Percentiles rank a stretch among this genome's conserved stretches.
Evolutionary conservation across 345 rosid species (phyloP).

Genomic region (Dipteronia sinensis): DNA sequence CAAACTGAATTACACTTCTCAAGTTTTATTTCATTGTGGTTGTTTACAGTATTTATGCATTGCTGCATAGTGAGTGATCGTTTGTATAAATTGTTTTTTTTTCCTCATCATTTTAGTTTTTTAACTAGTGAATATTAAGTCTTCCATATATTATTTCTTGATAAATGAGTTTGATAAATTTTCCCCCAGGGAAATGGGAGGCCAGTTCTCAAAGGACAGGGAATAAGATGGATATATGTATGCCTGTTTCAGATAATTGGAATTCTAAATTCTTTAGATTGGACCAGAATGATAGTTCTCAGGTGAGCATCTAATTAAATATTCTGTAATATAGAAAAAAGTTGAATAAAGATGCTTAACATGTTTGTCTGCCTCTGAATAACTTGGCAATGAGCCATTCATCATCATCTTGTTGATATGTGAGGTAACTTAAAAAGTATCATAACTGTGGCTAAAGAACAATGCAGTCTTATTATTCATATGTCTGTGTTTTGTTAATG

Average conservation of each 20-base stretch:
- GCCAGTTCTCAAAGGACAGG: conserved; percentile 33
- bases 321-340: conserved; percentile 17
- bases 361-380: conserved; percentile 3
- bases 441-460: not conserved
- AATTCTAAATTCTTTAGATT: conserved; percentile 23
- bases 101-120: not conserved
- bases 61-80: not conserved
- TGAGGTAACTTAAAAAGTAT: not conserved
- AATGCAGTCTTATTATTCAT: not conserved
- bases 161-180: conserved; percentile 1
- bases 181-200: conserved; percentile 41
- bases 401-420: not conserved
- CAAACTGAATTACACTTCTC: not conserved
- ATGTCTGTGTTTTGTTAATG: not conserved
- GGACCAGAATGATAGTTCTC: conserved; percentile 26
- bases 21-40: not conserved
- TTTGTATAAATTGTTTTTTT: not conserved
- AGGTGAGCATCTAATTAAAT: conserved; percentile 39
- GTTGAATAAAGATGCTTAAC: conserved; percentile 5
- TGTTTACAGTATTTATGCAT: not conserved
- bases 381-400: not conserved
- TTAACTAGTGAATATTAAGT: not conserved
- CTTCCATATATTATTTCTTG: not conserved
- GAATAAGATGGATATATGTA: conserved; percentile 20
- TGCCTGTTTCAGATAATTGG: conserved; percentile 24